Conservation (phyloP, 495 filamentous ascomycete species). For the Annulohypoxylon bovei region DNA sequence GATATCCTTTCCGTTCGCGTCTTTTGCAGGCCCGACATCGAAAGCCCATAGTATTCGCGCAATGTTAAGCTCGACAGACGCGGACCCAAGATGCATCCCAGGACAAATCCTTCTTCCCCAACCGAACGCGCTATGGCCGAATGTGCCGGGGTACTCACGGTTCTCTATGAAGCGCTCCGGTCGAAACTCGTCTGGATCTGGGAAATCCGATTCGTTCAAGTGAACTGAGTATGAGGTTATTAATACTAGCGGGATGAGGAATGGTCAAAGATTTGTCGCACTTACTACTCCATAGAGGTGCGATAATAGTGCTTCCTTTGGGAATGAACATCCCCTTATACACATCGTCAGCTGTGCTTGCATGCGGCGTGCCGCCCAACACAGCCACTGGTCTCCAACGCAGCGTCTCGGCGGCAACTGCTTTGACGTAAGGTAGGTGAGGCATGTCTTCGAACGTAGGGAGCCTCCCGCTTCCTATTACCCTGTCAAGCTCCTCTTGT, state of each 20-base stretch:
- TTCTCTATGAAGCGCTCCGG: slow-evolving; percentile 55
- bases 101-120: slow-evolving; percentile 68
- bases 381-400: slow-evolving; percentile 63
- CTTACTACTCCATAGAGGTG: slow-evolving; percentile 59
- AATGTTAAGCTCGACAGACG: slow-evolving; percentile 62
- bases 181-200: slow-evolving; percentile 61
- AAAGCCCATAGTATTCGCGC: slow-evolving; percentile 64
- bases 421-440: slow-evolving; percentile 56
- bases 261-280: slow-evolving; percentile 23
- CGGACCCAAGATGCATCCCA: slow-evolving; percentile 62
- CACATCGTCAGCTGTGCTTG: slow-evolving; percentile 63
- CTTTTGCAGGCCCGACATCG: slow-evolving; percentile 56
- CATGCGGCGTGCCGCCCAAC: slow-evolving; percentile 66
- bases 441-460: slow-evolving; percentile 60
- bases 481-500: slow-evolving; percentile 65
- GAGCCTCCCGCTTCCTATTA: slow-evolving; percentile 60
- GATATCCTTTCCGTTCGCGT: slow-evolving; percentile 58
- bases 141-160: slow-evolving; percentile 61
- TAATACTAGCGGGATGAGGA: slow-evolving; percentile 12
- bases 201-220: slow-evolving; percentile 67
- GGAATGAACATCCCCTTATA: slow-evolving; percentile 65
- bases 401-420: slow-evolving; percentile 62
- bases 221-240: slow-evolving; percentile 51
- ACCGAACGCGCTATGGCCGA: slow-evolving; percentile 66
- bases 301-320: slow-evolving; percentile 63